phyloP scores from a whole-genome alignment of 345 rosid species.

The Camelina laxa region DNA sequence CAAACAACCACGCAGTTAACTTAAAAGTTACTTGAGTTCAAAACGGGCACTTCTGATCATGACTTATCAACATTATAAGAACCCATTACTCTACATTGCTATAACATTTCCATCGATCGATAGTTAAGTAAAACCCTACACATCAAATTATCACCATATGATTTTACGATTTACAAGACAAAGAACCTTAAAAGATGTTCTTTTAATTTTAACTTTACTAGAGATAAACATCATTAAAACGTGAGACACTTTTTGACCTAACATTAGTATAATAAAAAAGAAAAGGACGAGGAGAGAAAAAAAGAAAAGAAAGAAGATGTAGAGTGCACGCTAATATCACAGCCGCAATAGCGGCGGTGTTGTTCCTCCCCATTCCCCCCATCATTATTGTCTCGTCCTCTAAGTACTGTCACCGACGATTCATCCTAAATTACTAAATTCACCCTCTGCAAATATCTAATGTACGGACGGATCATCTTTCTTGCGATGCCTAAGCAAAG shows the following conservation, averaged over 20 bases:
- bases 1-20: background rate
- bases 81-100: conserved; percentile 2
- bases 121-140: conserved; percentile 28
- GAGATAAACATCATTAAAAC: conserved; percentile 32
- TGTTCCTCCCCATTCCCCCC: conserved; percentile 5
- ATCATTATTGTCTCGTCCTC: conserved; percentile 25
- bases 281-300: conserved; percentile 9
- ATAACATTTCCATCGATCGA: background rate
- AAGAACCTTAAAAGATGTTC: background rate
- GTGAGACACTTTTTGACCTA: conserved; percentile 43
- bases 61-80: background rate
- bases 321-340: conserved; percentile 71
- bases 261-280: conserved; percentile 26
- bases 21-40: background rate
- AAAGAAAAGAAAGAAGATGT: conserved; percentile 24
- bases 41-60: background rate
- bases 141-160: background rate
- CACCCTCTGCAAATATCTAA: conserved; percentile 20
- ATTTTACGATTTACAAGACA: background rate
- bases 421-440: conserved; percentile 21
- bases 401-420: conserved; percentile 37
- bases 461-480: conserved; percentile 50
- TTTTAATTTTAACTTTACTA: background rate
- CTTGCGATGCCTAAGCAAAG: background rate
- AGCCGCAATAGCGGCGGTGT: conserved; percentile 84